These are phyloP conservation scores for Xylariales sp. DNA, from an alignment of 2,329 filamentous ascomycete species.

Conservation along the genomic window DNA sequence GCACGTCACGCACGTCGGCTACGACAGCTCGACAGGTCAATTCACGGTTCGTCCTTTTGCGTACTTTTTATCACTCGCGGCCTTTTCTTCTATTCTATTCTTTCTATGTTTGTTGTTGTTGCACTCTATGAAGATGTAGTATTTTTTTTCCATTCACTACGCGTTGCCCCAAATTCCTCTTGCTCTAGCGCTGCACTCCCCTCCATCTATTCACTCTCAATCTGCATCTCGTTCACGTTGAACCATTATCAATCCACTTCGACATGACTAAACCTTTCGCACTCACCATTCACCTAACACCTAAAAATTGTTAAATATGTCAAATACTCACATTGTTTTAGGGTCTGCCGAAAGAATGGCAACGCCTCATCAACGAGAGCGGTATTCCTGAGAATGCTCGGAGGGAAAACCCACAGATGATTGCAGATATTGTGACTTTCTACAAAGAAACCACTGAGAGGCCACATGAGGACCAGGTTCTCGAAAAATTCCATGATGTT, in stretches of 20 bases:
- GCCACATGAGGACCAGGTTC: conserved; percentile 77
- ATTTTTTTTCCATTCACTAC: too few relatives aligned
- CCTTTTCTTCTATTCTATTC: conserved; percentile 7
- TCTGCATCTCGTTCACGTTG: too few relatives aligned
- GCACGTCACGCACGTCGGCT: conserved; percentile 96
- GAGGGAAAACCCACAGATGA: conserved; percentile 90
- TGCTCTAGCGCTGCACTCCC: too few relatives aligned
- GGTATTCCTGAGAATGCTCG: conserved; percentile 96
- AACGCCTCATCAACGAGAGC: conserved; percentile 89
- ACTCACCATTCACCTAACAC: too few relatives aligned
- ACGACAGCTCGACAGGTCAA: conserved; percentile 92
- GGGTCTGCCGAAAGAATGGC: conserved; percentile 98
- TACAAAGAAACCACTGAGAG: conserved; percentile 90
- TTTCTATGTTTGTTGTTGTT: conserved; percentile 8
- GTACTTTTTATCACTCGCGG: conserved; percentile 5
- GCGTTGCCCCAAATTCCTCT: too few relatives aligned
- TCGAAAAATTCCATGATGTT: conserved; percentile 94
- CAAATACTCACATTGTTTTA: conserved; percentile 29
- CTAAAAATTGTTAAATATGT: too few relatives aligned
- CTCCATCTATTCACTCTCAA: too few relatives aligned
- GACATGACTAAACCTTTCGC: too few relatives aligned
- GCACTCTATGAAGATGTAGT: too few relatives aligned
- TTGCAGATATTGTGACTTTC: conserved; percentile 93
- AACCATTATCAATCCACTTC: too few relatives aligned
- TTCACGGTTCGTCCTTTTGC: conserved; percentile 71